Evolutionary conservation across 2,329 filamentous ascomycete species (phyloP).

Genomic region (Bipolaris victoriae): DNA sequence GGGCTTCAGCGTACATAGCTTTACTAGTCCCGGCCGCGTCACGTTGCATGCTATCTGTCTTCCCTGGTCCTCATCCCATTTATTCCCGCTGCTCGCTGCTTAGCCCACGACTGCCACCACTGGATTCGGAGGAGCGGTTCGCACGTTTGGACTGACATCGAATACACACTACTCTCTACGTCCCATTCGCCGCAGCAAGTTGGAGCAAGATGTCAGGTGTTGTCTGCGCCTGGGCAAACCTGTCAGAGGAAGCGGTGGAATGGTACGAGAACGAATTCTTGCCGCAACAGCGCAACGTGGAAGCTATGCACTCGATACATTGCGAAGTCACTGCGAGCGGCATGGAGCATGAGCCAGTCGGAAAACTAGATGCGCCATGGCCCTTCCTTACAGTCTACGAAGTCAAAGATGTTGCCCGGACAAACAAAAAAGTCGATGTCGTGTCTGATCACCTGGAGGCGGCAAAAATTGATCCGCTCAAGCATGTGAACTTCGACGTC

Average conservation of each 20-base stretch:
- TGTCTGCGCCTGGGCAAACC: conserved; percentile 26
- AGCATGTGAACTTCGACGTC: conserved; percentile 18
- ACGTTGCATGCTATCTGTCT: conserved; percentile 1
- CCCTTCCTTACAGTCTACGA: conserved; percentile 20
- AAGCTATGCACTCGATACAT: conserved; percentile 19
- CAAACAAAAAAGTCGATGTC: too few species aligned
- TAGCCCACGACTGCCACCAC: not conserved
- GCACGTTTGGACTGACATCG: not conserved
- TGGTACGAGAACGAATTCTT: conserved; percentile 29
- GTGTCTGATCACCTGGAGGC: conserved; percentile 6
- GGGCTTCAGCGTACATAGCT: conserved; percentile 4
- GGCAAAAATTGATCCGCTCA: conserved; percentile 7
- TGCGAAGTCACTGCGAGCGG: conserved; percentile 22
- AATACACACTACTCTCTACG: not conserved
- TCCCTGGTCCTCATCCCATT: not conserved
- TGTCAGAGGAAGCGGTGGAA: conserved; percentile 16
- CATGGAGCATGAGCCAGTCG: conserved; percentile 23
- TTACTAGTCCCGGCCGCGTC: conserved; percentile 7
- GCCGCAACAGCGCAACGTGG: conserved; percentile 6
- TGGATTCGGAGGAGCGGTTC: not conserved
- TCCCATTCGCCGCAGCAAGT: not conserved
- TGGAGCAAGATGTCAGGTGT: conserved; percentile 22
- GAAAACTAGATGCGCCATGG: conserved; percentile 26
- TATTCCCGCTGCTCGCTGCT: conserved; percentile 1
- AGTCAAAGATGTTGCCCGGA: not conserved